phyloP scores from a whole-genome alignment of 2,329 filamentous ascomycete genomes.

The Cordyceps javanica region DNA sequence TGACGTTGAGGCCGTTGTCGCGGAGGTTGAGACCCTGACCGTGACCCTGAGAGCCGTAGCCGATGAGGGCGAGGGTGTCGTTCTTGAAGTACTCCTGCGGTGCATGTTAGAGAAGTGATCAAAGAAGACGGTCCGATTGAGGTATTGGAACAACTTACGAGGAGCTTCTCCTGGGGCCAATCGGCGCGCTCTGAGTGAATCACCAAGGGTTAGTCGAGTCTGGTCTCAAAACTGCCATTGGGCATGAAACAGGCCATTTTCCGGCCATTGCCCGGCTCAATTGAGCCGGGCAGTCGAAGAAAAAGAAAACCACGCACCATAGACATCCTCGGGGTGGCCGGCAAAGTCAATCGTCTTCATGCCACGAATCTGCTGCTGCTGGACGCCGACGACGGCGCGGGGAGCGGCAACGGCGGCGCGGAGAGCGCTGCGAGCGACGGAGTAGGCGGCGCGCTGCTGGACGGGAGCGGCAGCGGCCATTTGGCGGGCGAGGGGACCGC shows the following conservation, averaged over 20 bases:
- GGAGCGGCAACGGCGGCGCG: conserved; percentile 48
- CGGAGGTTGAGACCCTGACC: conserved; percentile 99
- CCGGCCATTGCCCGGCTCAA: no score
- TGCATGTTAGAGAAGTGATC: conserved; percentile 3
- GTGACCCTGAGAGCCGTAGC: conserved; percentile 96
- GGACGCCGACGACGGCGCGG: conserved; percentile 42
- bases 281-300: no score
- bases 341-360: conserved; percentile 99
- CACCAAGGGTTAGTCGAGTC: conserved; percentile 22
- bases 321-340: conserved; percentile 89
- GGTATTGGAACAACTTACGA: conserved; percentile 43
- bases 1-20: conserved; percentile 99
- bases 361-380: conserved; percentile 73
- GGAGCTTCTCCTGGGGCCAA: conserved; percentile 97
- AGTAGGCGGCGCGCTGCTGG: conserved; percentile 58
- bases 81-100: conserved; percentile 97
- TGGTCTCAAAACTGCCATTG: no score
- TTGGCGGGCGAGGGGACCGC: conserved; percentile 58
- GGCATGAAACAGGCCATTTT: no score
- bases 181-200: conserved; percentile 80
- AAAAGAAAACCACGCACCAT: conserved; percentile 52
- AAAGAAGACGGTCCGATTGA: conserved; percentile 10
- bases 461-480: conserved; percentile 52
- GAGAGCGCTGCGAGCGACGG: conserved; percentile 52
- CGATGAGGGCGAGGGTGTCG: conserved; percentile 97